Base-by-base conservation (phyloP, 2,329 filamentous ascomycete species). In the Magnaporthiopsis rhizophila region DNA sequence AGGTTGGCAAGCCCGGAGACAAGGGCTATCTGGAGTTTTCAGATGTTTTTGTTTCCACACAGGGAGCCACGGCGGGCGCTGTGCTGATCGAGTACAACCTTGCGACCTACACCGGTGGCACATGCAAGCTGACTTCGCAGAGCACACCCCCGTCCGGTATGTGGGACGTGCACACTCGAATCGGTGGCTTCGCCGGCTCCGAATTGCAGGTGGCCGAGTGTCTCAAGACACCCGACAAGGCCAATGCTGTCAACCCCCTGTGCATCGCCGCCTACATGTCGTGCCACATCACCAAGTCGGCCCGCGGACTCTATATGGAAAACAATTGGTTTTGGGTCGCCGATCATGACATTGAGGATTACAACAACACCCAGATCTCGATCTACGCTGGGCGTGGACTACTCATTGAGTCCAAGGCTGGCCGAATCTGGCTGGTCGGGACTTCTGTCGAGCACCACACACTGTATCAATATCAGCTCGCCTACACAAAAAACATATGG, bases 51-150 rank as follows among this genome's bases (percentile, higher is more conserved):
- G 79, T 92, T 28, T 84, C 83, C 64, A 90, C 88, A 0, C 80
- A 83, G 65, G 89, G 89, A 2, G 75, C 86, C 57, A 80, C 86
- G 24, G 78, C 84, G 1, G 89, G 89, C 15, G 89, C 89, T 6
- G 81, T 88, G 26, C 77, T 91, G 3, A 83, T 91, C 65, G 80
- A 92, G 72, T 91, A 86, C 80, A 92, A 92, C 73, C 77, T 92
- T 21, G 58, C 58, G 3, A 60, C 58, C 28, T n/a, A 60, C 58
- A 36, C 58, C 21, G 30, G 58, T 21, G 24, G 32, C 30, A 34
- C 30, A 24, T 60, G 58, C 58, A 60, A 60, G 58, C 58, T 60
- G 21, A 80, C 77, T 59, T 79, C 78, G 24, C 66, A 74, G 21
- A 67, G 68, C 32, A 69, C 68, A 21, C 73, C 72, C 34, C 79